Base-by-base conservation (phyloP, 257 asterid genomes). In the Primulina tabacum region DNA sequence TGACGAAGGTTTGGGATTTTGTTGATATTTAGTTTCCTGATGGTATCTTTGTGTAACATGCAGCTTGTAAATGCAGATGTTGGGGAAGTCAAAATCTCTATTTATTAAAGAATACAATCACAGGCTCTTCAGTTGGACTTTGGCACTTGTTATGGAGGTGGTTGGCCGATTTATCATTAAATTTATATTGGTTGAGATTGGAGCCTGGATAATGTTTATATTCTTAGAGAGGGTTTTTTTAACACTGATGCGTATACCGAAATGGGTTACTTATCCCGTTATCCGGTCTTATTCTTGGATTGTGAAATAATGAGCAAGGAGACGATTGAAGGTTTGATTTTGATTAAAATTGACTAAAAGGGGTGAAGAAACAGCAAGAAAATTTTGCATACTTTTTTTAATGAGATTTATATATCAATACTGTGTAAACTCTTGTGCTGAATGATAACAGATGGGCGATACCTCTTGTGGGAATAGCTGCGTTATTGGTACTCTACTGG, bases 31-130 rank as follows among this genome's bases (percentile, higher is more conserved):
- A 47, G 16, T 47, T 47, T 47, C 56, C 28, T 67, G 47, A 18
- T 52, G 21, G 60, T 62, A 21, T 73, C 33, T 70, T 64, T 26
- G 20, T 26, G 20, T 59, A 52, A 57, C 64, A 29, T 56, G 58
- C 61, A 6, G 40, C 47, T 33, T 67, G 43, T 62, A 57, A 37
- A 50, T 85, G 89, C 95, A 94, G 97, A 94, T 91, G 99, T 67
- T 94, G 84, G 95, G 92, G 78, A 94, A 89, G 84, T 84, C 99
- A 8, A 94, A 85, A 81, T 81, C 96, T 66, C 77, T 89, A 58
- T 94, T 94, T 77, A 89, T 90, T 24, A 94, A 90, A 80, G 97
- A 94, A 80, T 94, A 94, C 85, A 94, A 94, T 75, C 95, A 88
- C 79, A 80, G 97, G 81, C 92, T 94, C 47, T 91, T 94, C 75